Evolutionary conservation across 495 filamentous ascomycete genomes (phyloP), one percentile per base, ranked within the genome.

Genomic region (Aspergillus homomorphus): DNA sequence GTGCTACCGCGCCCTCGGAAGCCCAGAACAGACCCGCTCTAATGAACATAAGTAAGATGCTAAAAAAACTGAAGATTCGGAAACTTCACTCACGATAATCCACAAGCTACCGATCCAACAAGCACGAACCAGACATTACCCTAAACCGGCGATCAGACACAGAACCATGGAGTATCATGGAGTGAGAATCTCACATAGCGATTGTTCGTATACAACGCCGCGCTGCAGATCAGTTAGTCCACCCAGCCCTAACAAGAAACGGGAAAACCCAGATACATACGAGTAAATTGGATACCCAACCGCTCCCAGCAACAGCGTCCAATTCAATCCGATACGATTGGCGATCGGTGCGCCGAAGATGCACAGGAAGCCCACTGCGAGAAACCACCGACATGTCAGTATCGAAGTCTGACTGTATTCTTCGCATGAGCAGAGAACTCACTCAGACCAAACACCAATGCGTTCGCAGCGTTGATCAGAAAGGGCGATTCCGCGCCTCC

Each of bases 151-250:
- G 9, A 33, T 68, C 41, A 66, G 59, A 38, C 46, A 22, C 18
- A 19, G 9, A 4, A 23, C 45, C n/a, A 16, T 14, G 5, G 24
- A 23, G 0, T n/a, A n/a, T n/a, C n/a, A n/a, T 24, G 1, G n/a
- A n/a, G 3, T 4, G 4, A 19, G 28, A 30, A 41, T 53, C 57
- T 58, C 45, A 72, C 70, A 67, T 76, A 88, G 28, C 84, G 79
- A 66, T 87, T 87, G 56, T 89, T 89, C 21, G 79, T 81, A 64
- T 89, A 88, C 1, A 89, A 64, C 4, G 81, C 84, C 9, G 85
- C 85, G 0, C 69, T 72, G 16, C 14, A 50, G 42, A n/a, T 14
- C 3, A 30, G 38, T 62, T 14, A 79, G 77, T 55, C 70, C 4
- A 79, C 5, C n/a, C 7, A 45, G 72, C 72, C 2, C 7, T 0